A percentile compares a stretch with the other conserved stretches of the same genome.
Evolutionary conservation across 2,329 filamentous ascomycete genomes (phyloP).

Genomic region (Cordyceps cateniannulata): DNA sequence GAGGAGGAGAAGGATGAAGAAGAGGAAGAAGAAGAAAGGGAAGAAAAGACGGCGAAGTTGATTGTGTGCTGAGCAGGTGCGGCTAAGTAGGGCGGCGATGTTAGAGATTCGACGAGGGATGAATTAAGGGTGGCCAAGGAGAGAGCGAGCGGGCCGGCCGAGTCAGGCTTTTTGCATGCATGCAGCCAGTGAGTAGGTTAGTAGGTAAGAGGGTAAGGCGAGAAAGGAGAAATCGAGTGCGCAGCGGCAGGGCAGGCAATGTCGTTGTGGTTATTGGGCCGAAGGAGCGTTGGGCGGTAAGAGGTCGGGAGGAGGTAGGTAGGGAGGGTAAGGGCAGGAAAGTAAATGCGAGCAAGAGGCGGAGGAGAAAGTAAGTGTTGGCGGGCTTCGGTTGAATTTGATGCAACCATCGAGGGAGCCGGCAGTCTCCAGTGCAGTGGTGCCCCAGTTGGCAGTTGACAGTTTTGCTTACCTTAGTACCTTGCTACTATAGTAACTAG

Average conservation of each 20-base stretch:
- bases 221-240: neutral
- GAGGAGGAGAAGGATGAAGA: neutral
- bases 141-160: constrained; percentile 9
- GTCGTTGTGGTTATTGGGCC: neutral
- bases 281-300: constrained; percentile 5
- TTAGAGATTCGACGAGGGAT: constrained; percentile 3
- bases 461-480: too few species aligned
- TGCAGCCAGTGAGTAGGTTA: too few species aligned
- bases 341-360: neutral
- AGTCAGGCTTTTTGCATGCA: constrained; percentile 10
- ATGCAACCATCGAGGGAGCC: constrained; percentile 3
- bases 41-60: neutral
- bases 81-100: neutral
- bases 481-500: too few species aligned
- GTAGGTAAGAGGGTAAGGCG: neutral
- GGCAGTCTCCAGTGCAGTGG: neutral
- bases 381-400: neutral
- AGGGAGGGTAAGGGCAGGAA: neutral
- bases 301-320: too few species aligned
- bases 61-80: neutral
- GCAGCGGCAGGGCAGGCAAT: neutral
- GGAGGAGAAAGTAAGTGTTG: neutral
- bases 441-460: too few species aligned
- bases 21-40: neutral
- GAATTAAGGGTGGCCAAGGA: neutral